phyloP scores from a whole-genome alignment of 2,329 filamentous ascomycete species.

The Lasiodiplodia citricola region DNA sequence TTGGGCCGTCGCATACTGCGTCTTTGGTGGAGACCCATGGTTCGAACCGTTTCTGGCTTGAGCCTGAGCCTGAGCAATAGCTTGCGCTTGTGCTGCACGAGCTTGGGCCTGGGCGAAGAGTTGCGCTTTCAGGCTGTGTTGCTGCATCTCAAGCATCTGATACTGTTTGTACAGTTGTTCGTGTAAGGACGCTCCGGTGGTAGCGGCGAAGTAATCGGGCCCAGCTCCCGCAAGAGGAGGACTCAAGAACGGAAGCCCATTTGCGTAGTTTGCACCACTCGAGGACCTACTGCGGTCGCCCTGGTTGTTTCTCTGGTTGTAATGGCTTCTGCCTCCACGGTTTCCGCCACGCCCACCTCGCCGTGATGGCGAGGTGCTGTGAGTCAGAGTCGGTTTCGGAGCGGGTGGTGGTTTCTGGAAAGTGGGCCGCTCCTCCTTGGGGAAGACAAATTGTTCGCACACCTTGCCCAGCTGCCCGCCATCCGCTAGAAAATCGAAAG shows the following conservation, averaged over 20 bases:
- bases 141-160: conserved; percentile 52
- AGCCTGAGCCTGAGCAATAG: conserved; percentile 37
- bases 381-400: conserved; percentile 60
- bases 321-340: conserved; percentile 53
- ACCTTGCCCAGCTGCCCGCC: conserved; percentile 77
- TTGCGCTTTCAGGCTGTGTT: conserved; percentile 43
- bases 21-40: conserved; percentile 23
- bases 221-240: conserved; percentile 47
- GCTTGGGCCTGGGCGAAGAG: conserved; percentile 41
- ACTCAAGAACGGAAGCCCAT: conserved; percentile 47
- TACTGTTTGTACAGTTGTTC: conserved; percentile 57
- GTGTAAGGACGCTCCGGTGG: conserved; percentile 50
- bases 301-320: conserved; percentile 56
- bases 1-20: conserved; percentile 24
- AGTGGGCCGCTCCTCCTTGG: conserved; percentile 67
- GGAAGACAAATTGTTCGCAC: conserved; percentile 87
- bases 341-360: conserved; percentile 55
- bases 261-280: conserved; percentile 56
- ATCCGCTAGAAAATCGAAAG: conserved; percentile 80
- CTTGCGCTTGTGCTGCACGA: conserved; percentile 37
- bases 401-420: conserved; percentile 60
- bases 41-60: conserved; percentile 26
- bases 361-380: conserved; percentile 54
- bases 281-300: conserved; percentile 61
- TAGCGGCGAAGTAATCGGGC: conserved; percentile 51